These are phyloP conservation scores for Rhododendron molle DNA, from an alignment of 148 eudicot genomes.

Conservation along the genomic window DNA sequence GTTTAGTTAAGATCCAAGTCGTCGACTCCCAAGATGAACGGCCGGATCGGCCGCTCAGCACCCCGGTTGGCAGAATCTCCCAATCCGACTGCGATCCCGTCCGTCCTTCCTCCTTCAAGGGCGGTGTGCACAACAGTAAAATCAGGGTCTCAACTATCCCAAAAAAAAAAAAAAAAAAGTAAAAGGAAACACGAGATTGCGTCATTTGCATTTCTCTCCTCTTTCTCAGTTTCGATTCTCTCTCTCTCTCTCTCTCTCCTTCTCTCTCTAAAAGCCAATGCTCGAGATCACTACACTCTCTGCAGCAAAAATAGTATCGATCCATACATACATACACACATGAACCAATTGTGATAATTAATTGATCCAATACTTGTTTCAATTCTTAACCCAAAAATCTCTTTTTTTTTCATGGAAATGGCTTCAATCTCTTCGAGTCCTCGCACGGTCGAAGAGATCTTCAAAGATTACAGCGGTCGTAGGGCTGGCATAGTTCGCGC, in stretches of 20 bases:
- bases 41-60: too few relatives aligned
- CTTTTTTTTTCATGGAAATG: conserved; percentile 36
- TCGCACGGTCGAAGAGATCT: conserved; percentile 94
- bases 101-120: background rate
- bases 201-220: conserved; percentile 1
- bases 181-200: background rate
- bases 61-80: too few relatives aligned
- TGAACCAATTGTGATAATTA: background rate
- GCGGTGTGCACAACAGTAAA: background rate
- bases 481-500: conserved; percentile 81
- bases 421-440: conserved; percentile 69
- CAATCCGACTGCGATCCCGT: too few relatives aligned
- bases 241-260: background rate
- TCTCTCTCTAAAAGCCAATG: background rate
- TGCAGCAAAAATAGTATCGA: background rate
- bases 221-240: background rate
- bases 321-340: background rate
- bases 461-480: conserved; percentile 81
- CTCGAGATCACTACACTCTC: background rate
- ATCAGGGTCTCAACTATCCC: background rate
- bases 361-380: background rate
- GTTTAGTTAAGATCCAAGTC: too few relatives aligned
- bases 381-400: background rate
- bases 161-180: too few relatives aligned
- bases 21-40: too few relatives aligned